Evolutionary conservation across 192 early-diverging fungal genomes (phyloP).

Genomic region (Spinellus fusiger): DNA sequence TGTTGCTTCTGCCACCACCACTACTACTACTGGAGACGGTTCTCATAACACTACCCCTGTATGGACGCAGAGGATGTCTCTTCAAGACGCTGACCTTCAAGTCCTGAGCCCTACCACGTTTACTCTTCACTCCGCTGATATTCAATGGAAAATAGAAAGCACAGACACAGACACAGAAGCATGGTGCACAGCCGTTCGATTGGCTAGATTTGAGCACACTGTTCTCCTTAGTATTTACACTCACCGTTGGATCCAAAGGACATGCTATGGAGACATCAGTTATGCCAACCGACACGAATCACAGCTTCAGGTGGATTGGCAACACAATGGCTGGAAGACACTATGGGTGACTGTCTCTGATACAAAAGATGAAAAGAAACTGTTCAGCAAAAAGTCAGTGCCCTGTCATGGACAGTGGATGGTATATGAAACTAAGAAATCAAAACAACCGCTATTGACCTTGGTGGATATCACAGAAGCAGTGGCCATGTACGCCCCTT

Average conservation of each 20-base stretch:
- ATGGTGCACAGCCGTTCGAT: slow-evolving; percentile 69
- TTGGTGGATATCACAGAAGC: slow-evolving; percentile 49
- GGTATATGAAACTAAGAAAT: slow-evolving; percentile 45
- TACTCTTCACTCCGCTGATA: slow-evolving; percentile 66
- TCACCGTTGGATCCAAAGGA: slow-evolving; percentile 41
- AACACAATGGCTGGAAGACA: slow-evolving; percentile 33
- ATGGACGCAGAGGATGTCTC: slow-evolving; percentile 65
- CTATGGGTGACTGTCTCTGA: slow-evolving; percentile 49
- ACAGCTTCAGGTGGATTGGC: slow-evolving; percentile 25
- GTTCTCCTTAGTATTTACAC: slow-evolving; percentile 74
- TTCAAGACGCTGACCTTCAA: slow-evolving; percentile 58
- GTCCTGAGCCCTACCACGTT: slow-evolving; percentile 47
- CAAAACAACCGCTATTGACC: slow-evolving; percentile 42
- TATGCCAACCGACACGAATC: slow-evolving; percentile 36
- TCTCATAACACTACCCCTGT: slow-evolving; percentile 35
- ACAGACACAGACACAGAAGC: too few relatives aligned
- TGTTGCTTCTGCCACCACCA: not conserved
- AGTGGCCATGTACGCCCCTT: slow-evolving; percentile 45
- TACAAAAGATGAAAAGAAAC: slow-evolving; percentile 44
- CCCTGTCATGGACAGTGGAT: slow-evolving; percentile 42
- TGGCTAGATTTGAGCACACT: slow-evolving; percentile 67
- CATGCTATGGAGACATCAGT: slow-evolving; percentile 13
- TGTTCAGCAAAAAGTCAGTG: slow-evolving; percentile 36
- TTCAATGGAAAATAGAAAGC: slow-evolving; percentile 42
- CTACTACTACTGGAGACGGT: too few relatives aligned